Percentiles rank a stretch among this genome's conserved stretches.
These are phyloP conservation scores for Margaritispora aquatica DNA, from an alignment of 495 filamentous ascomycete species.

Conservation along the genomic window DNA sequence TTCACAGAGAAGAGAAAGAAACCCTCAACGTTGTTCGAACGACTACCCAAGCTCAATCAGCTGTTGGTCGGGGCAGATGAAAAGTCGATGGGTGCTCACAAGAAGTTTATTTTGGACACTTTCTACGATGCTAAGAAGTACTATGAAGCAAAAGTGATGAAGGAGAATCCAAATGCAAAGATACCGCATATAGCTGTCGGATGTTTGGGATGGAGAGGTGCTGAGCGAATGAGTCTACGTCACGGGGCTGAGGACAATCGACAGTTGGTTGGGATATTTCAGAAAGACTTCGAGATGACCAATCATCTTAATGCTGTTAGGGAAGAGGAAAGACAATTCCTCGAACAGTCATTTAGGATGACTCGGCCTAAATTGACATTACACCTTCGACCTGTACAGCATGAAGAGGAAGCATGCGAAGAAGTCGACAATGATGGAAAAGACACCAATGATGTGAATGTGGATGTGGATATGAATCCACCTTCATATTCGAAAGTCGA, in stretches of 20 bases:
- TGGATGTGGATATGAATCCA: not conserved
- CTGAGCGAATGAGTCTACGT: constrained; percentile 5
- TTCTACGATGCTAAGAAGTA: constrained; percentile 17
- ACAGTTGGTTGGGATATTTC: constrained; percentile 16
- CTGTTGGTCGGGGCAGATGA: constrained; percentile 20
- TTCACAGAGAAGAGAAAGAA: constrained; percentile 10
- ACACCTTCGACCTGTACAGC: constrained; percentile 4
- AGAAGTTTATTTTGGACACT: constrained; percentile 13
- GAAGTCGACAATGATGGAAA: not conserved
- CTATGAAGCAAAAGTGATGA: constrained; percentile 1
- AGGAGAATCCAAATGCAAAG: not conserved
- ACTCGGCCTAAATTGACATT: constrained; percentile 2
- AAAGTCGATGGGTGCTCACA: constrained; percentile 19
- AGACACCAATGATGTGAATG: not conserved
- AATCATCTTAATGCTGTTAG: constrained; percentile 7
- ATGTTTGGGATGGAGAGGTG: constrained; percentile 18
- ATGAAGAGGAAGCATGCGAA: not conserved
- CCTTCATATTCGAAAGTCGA: not conserved
- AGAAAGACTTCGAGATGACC: constrained; percentile 9
- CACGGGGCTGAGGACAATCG: constrained; percentile 13
- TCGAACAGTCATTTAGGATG: not conserved
- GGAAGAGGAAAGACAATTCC: constrained; percentile 14
- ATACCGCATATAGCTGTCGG: constrained; percentile 17
- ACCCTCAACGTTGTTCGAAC: constrained; percentile 9
- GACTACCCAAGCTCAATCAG: not conserved